phyloP scores from a whole-genome alignment of 345 rosid species.

The Ceriops zippeliana region DNA sequence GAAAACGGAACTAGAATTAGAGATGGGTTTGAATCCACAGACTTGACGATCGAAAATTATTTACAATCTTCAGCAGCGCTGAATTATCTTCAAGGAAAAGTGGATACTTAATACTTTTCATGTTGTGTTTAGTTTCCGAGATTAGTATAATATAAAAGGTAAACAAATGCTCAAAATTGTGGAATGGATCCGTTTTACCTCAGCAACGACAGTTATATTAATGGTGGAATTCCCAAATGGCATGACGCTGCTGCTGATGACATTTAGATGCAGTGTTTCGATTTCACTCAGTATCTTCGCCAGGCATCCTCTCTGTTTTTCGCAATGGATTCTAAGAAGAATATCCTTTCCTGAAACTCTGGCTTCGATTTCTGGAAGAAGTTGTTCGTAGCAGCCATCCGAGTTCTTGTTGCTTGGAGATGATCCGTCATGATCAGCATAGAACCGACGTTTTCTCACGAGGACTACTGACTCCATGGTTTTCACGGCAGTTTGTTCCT shows the following conservation, averaged over 20 bases:
- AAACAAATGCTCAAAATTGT: too few species aligned
- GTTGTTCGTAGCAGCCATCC: constrained; percentile 1
- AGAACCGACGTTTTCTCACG: constrained; percentile 50
- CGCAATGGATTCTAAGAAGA: constrained; percentile 61
- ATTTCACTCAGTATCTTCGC: constrained; percentile 41
- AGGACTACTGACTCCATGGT: constrained; percentile 45
- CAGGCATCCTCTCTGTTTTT: constrained; percentile 43
- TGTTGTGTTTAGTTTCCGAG: too few species aligned
- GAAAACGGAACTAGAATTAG: not conserved
- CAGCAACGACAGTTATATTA: constrained; percentile 60
- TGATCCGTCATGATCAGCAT: constrained; percentile 32
- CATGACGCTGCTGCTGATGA: constrained; percentile 39
- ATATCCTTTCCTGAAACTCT: constrained; percentile 53
- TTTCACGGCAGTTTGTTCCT: constrained; percentile 48
- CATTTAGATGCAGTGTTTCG: constrained; percentile 44
- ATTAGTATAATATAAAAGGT: too few species aligned
- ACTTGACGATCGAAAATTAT: not conserved
- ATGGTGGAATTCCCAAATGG: constrained; percentile 62
- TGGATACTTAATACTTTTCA: too few species aligned
- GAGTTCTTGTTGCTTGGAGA: constrained; percentile 33
- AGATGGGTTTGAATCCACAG: not conserved
- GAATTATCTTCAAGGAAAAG: too few species aligned
- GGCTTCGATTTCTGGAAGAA: constrained; percentile 64
- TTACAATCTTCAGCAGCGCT: too few species aligned
- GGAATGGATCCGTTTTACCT: constrained; percentile 32